phyloP scores from a whole-genome alignment of 2,329 filamentous ascomycete species.

The Botrytis cinerea region DNA sequence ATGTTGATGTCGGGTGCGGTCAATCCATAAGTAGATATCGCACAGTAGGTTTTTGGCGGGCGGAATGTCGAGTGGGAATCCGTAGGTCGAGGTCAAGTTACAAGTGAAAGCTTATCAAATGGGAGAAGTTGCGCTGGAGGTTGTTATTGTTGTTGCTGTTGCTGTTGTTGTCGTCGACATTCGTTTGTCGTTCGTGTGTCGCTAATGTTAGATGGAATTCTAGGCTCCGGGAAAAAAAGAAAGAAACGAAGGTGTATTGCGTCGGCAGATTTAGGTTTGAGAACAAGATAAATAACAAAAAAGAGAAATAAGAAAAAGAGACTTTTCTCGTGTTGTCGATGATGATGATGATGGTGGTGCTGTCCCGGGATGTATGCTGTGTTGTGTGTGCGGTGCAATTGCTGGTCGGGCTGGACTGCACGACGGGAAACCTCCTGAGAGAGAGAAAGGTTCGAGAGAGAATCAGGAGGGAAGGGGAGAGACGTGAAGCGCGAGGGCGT shows the following conservation, averaged over 20 bases:
- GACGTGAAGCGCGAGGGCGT: too few relatives aligned
- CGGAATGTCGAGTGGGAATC: not conserved
- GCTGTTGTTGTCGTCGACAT: conserved; percentile 13
- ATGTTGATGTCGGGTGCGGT: not conserved
- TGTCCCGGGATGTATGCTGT: conserved; percentile 1
- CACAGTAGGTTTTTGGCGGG: not conserved
- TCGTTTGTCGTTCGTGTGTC: conserved; percentile 1
- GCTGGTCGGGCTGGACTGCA: not conserved
- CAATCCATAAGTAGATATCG: conserved; percentile 9
- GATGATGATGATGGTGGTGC: not conserved
- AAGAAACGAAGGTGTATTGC: conserved; percentile 12
- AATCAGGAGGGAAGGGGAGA: not conserved
- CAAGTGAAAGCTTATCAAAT: not conserved
- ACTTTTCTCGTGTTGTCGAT: not conserved
- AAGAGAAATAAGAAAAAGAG: not conserved
- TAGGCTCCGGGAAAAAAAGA: not conserved
- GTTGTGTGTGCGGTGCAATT: not conserved
- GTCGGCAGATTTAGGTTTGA: not conserved
- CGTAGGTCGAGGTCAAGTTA: not conserved
- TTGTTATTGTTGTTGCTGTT: not conserved
- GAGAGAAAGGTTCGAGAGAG: not conserved
- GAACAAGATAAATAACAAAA: not conserved
- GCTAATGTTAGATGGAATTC: not conserved
- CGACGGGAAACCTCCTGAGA: not conserved
- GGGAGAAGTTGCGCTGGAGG: conserved; percentile 1